These are phyloP conservation scores for Ustilago hordei DNA, from an alignment of 1,284 basidiomycete genomes.

Conservation along the genomic window DNA sequence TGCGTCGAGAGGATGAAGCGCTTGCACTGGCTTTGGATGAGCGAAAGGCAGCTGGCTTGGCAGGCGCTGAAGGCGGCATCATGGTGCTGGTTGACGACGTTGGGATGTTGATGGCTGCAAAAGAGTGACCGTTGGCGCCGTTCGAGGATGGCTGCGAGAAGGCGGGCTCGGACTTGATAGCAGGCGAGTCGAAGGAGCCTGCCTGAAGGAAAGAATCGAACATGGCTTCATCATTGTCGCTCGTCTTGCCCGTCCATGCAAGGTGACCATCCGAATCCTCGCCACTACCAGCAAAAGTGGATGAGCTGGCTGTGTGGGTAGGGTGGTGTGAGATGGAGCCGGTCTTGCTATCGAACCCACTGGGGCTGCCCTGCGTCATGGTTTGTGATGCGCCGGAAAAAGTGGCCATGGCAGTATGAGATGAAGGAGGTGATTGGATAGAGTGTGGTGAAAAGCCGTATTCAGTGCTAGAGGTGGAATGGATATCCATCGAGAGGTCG, in stretches of 20 bases:
- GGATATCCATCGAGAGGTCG: slow-evolving; percentile 53
- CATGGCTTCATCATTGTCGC: slow-evolving; percentile 62
- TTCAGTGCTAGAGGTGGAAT: slow-evolving; percentile 47
- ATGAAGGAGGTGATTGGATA: slow-evolving; percentile 45
- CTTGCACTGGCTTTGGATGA: slow-evolving; percentile 21
- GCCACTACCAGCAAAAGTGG: slow-evolving; percentile 43
- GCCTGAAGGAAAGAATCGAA: slow-evolving; percentile 63
- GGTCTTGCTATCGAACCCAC: slow-evolving; percentile 45
- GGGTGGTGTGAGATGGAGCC: slow-evolving; percentile 24
- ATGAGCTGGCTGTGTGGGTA: slow-evolving; percentile 21
- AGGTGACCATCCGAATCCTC: slow-evolving; percentile 47
- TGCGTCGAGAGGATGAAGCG: slow-evolving; percentile 49
- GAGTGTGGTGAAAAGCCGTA: slow-evolving; percentile 47
- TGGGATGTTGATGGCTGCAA: slow-evolving; percentile 39
- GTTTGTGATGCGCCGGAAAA: slow-evolving; percentile 31
- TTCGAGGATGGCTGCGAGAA: slow-evolving; percentile 8
- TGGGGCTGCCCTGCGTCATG: slow-evolving; percentile 42
- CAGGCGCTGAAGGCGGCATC: slow-evolving; percentile 37
- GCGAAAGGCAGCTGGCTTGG: slow-evolving; percentile 9
- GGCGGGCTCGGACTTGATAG: slow-evolving; percentile 19
- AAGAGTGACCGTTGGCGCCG: slow-evolving; percentile 25
- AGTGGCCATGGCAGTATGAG: slow-evolving; percentile 40
- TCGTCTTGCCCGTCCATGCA: slow-evolving; percentile 33
- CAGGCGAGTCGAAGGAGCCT: slow-evolving; percentile 55
- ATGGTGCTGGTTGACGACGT: slow-evolving; percentile 22